phyloP scores from a whole-genome alignment of 2,329 filamentous ascomycete genomes.

The Cercospora zeina region DNA sequence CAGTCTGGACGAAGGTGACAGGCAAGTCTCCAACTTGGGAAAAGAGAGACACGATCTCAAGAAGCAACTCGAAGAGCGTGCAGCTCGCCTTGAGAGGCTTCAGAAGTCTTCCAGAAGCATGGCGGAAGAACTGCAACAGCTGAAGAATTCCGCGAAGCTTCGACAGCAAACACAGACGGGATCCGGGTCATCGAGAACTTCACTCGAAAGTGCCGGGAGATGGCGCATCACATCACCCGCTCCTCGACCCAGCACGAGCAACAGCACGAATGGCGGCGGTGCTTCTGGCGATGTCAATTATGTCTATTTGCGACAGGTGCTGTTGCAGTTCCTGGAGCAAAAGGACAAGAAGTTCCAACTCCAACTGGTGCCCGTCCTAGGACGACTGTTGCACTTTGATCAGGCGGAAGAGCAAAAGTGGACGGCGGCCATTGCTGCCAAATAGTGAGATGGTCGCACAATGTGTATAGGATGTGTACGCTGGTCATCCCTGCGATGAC shows the following conservation, averaged over 20 bases:
- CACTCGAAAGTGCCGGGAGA: constrained; percentile 52
- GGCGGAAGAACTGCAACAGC: constrained; percentile 58
- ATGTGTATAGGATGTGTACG: neutral
- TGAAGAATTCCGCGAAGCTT: constrained; percentile 45
- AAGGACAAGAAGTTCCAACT: constrained; percentile 74
- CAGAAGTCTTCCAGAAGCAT: constrained; percentile 66
- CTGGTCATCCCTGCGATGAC: no score
- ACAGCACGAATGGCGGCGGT: constrained; percentile 6
- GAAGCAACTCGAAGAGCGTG: constrained; percentile 23
- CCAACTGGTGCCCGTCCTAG: constrained; percentile 75
- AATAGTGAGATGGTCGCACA: neutral
- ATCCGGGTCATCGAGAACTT: constrained; percentile 58
- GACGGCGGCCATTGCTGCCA: constrained; percentile 68
- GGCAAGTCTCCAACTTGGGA: constrained; percentile 78
- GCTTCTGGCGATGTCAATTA: constrained; percentile 52
- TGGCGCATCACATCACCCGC: constrained; percentile 50
- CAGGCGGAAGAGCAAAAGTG: constrained; percentile 85
- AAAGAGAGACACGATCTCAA: constrained; percentile 65
- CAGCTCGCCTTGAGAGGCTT: constrained; percentile 33
- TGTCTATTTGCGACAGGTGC: constrained; percentile 75
- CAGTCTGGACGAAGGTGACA: constrained; percentile 83
- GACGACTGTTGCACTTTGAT: constrained; percentile 74
- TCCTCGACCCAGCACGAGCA: constrained; percentile 24
- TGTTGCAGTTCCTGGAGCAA: constrained; percentile 78
- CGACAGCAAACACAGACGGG: constrained; percentile 43